Evolutionary conservation across 768 basidiomycete genomes (phyloP), one percentile per base, ranked within the genome.

Genomic region (Candolleomyces eurysporus): DNA sequence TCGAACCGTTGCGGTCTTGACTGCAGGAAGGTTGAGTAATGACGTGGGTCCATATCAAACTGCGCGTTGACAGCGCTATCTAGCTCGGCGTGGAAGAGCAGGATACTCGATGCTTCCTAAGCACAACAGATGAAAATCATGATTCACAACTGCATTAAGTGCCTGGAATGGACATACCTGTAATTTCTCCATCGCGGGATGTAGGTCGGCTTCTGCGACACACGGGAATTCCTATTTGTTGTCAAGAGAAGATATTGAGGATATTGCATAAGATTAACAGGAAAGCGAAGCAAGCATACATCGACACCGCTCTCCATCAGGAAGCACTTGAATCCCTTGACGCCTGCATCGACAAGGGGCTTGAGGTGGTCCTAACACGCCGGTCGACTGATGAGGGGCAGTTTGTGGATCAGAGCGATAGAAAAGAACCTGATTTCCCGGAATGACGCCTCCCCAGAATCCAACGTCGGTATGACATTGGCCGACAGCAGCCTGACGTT

Each of bases 271-370:
- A 22, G 43, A 16, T 58, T 19, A 19, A 48, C 50, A 49, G 39
- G 32, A 30, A 46, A 59, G 19, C 5, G 59, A 36, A 32, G 32
- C 77, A 54, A 65, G 93, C 78, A 53, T 67, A 94, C 96, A 63
- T 97, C 91, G 17, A 98, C 96, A 26, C 97, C 96, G 68, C 94
- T 96, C 65, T 96, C 90, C 63, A 96, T 95, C 65, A 98, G 76
- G 73, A 98, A 98, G 71, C 95, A 97, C 72, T 98, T 98, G 82
- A 98, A 98, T 0, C 96, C 96, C 75, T 89, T 91, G 32, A 97
- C 91, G 6, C 97, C 96, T 36, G 84, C 84, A 32, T 83, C 71
- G 14, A 96, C 77, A 48, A 98, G 79, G n/a, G 89, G 86, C 60
- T 79, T 81, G 48, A 99, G 82, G 66, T 96, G 82, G 48, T 73